Percentiles rank a stretch among this genome's conserved stretches.
Conservation (phyloP, 441 rosid genomes). For the Iberis amara region DNA sequence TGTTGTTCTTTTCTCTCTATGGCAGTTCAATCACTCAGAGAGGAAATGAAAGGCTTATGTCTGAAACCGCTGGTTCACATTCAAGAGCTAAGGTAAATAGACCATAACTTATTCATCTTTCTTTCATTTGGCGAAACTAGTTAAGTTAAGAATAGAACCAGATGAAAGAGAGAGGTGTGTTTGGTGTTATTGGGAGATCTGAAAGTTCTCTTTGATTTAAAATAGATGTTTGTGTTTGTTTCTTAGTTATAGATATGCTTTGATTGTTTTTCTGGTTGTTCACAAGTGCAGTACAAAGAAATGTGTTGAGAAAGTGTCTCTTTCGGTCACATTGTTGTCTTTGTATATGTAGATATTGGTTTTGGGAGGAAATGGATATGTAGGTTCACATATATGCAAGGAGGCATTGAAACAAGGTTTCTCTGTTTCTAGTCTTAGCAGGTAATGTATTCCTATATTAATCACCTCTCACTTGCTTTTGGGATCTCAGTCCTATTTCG, state of each 20-base stretch:
- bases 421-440: slow-evolving; percentile 43
- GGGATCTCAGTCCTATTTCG: neutral
- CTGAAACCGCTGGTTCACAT: slow-evolving; percentile 24
- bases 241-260: neutral
- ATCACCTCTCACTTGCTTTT: neutral
- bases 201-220: neutral
- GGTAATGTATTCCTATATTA: slow-evolving; percentile 29
- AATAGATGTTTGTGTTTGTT: neutral
- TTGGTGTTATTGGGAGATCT: neutral
- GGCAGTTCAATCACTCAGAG: slow-evolving; percentile 25
- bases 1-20: slow-evolving; percentile 15
- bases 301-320: neutral
- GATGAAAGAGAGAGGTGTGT: neutral
- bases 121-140: neutral
- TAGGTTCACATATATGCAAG: slow-evolving; percentile 44
- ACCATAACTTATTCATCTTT: neutral
- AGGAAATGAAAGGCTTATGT: slow-evolving; percentile 25
- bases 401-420: slow-evolving; percentile 42
- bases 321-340: neutral
- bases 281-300: neutral
- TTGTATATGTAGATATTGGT: slow-evolving; percentile 37
- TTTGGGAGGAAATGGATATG: slow-evolving; percentile 49
- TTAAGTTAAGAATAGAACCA: neutral
- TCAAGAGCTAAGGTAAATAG: slow-evolving; percentile 17
- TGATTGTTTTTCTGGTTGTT: neutral